Evolutionary conservation across 306 rosid genomes (phyloP).

Genomic region (Hippophae tibetana): DNA sequence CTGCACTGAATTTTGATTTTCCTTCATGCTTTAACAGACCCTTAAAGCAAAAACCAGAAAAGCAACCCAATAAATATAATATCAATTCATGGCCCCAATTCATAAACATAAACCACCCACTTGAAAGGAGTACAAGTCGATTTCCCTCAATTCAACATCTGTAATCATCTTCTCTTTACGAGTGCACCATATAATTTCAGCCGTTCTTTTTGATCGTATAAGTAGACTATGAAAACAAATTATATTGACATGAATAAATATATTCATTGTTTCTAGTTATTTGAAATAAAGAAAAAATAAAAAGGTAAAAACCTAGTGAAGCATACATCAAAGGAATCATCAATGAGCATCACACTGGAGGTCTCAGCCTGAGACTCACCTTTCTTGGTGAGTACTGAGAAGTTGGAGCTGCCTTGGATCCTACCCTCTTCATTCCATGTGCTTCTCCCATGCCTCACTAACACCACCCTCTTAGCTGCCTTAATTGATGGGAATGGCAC

Average conservation of each 20-base stretch:
- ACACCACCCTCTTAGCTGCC: constrained; percentile 63
- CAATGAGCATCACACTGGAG: constrained; percentile 73
- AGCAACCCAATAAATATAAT: background rate
- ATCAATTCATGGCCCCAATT: too few relatives aligned
- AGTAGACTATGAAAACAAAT: too few relatives aligned
- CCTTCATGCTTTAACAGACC: constrained; percentile 89
- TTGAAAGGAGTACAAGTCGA: too few relatives aligned
- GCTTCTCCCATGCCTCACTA: constrained; percentile 92
- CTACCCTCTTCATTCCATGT: constrained; percentile 95
- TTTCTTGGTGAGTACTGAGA: constrained; percentile 74
- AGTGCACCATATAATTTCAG: too few relatives aligned
- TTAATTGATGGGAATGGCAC: constrained; percentile 36
- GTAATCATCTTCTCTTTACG: too few relatives aligned
- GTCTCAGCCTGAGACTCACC: constrained; percentile 89
- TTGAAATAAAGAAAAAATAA: background rate
- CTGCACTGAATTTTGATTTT: constrained; percentile 57
- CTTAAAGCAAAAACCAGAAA: constrained; percentile 30
- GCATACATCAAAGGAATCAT: constrained; percentile 64
- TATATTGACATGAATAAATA: too few relatives aligned
- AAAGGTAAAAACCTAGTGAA: constrained; percentile 46
- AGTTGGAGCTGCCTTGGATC: constrained; percentile 89
- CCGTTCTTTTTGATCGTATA: too few relatives aligned
- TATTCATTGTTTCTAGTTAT: too few relatives aligned
- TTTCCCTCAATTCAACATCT: too few relatives aligned
- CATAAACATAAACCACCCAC: too few relatives aligned